These are phyloP conservation scores for Cerioporus squamosus DNA, from an alignment of 1,284 basidiomycete genomes.

Conservation along the genomic window DNA sequence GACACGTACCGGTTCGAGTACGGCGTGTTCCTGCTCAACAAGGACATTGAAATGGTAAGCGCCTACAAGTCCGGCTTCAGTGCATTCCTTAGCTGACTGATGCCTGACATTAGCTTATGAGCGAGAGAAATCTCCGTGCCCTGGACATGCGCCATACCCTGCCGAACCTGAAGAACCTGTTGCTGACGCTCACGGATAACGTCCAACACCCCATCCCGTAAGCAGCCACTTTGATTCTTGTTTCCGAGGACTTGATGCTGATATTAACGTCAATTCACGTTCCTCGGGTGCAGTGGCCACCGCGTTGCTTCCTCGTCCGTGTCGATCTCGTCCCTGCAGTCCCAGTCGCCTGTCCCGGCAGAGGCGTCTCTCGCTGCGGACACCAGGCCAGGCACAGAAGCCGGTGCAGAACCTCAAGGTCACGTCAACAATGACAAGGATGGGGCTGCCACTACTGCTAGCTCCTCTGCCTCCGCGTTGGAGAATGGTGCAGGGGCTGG, in stretches of 20 bases:
- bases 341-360: constrained; percentile 33
- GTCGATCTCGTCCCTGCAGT: constrained; percentile 32
- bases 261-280: background rate
- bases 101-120: constrained; percentile 73
- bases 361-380: constrained; percentile 24
- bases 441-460: background rate
- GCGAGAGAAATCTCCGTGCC: constrained; percentile 83
- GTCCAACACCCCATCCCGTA: constrained; percentile 54
- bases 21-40: constrained; percentile 96
- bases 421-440: constrained; percentile 5
- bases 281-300: constrained; percentile 10
- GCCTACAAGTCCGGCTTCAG: constrained; percentile 4
- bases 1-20: constrained; percentile 98
- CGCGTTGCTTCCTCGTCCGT: constrained; percentile 28
- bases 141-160: constrained; percentile 95
- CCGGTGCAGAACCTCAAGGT: background rate
- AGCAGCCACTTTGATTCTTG: constrained; percentile 26
- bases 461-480: background rate
- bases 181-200: constrained; percentile 83
- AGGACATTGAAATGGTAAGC: constrained; percentile 92
- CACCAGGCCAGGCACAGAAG: constrained; percentile 11
- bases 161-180: constrained; percentile 93
- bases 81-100: constrained; percentile 13
- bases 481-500: background rate
- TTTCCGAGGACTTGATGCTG: background rate